Evolutionary conservation across 1,139 yeast species (phyloP), one percentile per base, ranked within the genome.

Genomic region (Saccharomyces hybrid): DNA sequence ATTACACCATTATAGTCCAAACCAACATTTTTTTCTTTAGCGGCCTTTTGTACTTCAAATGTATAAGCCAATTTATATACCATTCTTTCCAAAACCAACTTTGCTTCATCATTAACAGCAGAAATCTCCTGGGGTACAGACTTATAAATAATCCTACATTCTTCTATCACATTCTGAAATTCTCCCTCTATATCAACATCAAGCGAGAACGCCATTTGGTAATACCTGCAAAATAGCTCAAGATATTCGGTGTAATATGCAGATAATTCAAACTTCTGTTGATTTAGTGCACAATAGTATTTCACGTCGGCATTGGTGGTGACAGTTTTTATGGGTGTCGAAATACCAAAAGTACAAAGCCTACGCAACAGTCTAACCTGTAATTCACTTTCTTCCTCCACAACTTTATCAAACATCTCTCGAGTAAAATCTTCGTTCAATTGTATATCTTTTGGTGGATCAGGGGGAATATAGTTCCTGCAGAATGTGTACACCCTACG

Each of bases 401-500:
- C 44, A n/a, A 63, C 52, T 25, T 58, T 57, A 32, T 71, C 68
- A 1, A 67, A 65, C 42, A 85, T 89, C 62, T 83, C 86, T 6
- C 74, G 76, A 14, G 54, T 27, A 9, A 64, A 47, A 13, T 58
- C 61, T 42, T 70, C 68, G 0, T 52, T 50, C 14, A 50, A 50
- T 13, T 51, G 47, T 9, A 59, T 34, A 28, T 59, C 58, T 34
- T 47, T 46, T 11, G 67, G 64, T 7, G 60, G 83, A 32, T 73
- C 67, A 0, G 83, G 80, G 16, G 83, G 77, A 3, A 67, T 65
- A 67, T 87, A 90, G 63, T 84, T 88, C 60, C 95, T 79, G 8
- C 84, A 80, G 67, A 89, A 86, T 14, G 80, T 71, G 66, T 79
- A 88, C 44, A 83, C 70, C 60, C 96, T 77, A 64, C 88, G 83